These are phyloP conservation scores for Crithidia expoeki DNA, from an alignment of 208 protist genomes.

Conservation along the genomic window DNA sequence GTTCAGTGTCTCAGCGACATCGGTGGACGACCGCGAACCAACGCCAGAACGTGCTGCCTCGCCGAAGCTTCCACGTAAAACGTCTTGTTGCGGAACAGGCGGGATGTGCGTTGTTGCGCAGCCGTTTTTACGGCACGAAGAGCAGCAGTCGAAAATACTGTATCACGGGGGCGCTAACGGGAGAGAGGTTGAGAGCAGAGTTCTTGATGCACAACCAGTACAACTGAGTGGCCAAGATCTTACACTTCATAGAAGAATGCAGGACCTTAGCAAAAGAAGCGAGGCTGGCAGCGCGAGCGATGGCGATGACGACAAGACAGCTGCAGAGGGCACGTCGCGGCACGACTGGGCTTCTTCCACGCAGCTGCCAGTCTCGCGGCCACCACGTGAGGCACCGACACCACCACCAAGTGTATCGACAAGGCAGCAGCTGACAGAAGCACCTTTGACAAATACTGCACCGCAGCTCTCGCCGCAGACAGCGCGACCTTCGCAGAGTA, in stretches of 20 bases:
- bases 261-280: too few relatives aligned
- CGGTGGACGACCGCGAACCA: slow-evolving; percentile 11
- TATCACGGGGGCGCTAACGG: too few relatives aligned
- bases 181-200: too few relatives aligned
- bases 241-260: too few relatives aligned
- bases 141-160: too few relatives aligned
- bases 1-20: slow-evolving; percentile 7
- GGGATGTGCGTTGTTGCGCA: neutral
- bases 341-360: slow-evolving; percentile 19
- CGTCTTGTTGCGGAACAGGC: too few relatives aligned
- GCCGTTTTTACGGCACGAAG: neutral
- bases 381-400: neutral
- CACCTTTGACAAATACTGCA: too few relatives aligned
- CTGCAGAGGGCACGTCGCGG: neutral
- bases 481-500: neutral
- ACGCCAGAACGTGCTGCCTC: slow-evolving; percentile 15
- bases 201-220: too few relatives aligned
- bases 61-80: neutral
- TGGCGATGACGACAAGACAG: slow-evolving; percentile 1
- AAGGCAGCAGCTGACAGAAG: too few relatives aligned
- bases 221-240: too few relatives aligned
- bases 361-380: slow-evolving; percentile 4
- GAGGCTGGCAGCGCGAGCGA: neutral
- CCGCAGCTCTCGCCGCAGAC: neutral
- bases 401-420: neutral